Evolutionary conservation across 2,329 filamentous ascomycete genomes (phyloP).

Genomic region (Metarhizium rileyi): DNA sequence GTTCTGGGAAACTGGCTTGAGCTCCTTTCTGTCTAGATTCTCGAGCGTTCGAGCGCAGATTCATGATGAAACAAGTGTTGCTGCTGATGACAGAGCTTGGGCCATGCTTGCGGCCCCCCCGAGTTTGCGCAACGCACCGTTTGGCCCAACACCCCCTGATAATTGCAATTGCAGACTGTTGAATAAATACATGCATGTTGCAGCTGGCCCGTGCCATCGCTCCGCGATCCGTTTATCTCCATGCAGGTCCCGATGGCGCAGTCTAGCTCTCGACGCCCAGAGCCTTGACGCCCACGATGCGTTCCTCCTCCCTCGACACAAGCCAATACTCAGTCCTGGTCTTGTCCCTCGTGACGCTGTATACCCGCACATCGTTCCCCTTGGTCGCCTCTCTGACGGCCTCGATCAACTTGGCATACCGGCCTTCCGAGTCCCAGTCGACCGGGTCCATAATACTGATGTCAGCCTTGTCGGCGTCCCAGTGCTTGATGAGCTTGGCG

Average conservation of each 20-base stretch:
- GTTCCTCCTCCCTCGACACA: constrained; percentile 51
- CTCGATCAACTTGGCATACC: constrained; percentile 60
- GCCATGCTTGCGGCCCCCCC: background rate
- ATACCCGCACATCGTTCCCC: constrained; percentile 64
- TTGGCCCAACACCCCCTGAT: background rate
- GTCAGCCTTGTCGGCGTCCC: constrained; percentile 39
- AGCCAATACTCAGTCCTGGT: constrained; percentile 73
- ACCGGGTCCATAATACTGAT: constrained; percentile 57
- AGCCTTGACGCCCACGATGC: constrained; percentile 69
- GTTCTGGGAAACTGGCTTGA: no score
- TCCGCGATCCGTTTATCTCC: background rate
- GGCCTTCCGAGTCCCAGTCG: constrained; percentile 63
- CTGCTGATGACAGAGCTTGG: background rate
- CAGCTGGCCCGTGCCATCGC: background rate
- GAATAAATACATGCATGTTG: background rate
- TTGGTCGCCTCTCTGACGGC: constrained; percentile 55
- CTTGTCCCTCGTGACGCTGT: constrained; percentile 53
- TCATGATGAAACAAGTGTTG: no score
- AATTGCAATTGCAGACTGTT: background rate
- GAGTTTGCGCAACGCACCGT: background rate
- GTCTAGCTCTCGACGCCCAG: constrained; percentile 55
- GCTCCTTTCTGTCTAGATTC: no score
- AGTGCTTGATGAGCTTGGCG: constrained; percentile 53
- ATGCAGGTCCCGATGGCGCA: background rate
- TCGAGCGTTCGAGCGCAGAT: no score